Evolutionary conservation across 108 stramenopile species (phyloP), one percentile per base, ranked within the genome.

Genomic region (Skeletonema tropicum): DNA sequence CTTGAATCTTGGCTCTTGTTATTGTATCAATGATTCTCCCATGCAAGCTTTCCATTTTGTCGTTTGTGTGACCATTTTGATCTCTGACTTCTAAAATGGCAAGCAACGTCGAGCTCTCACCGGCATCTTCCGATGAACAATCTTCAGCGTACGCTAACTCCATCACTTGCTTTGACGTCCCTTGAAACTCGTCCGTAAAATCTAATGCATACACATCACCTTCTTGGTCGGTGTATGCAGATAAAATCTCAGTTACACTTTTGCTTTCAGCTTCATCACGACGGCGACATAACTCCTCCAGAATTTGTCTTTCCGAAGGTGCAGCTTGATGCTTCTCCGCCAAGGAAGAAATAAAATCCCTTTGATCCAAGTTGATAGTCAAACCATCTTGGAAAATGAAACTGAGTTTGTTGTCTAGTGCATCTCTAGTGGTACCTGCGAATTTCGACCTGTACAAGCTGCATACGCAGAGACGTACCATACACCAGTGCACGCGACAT

Each of bases 281-380:
- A 19, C 46, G 62, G 49, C 42, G 70, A 19, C 79, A 75, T 23
- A 93, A 23, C 25, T 86, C 89, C 7, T 77, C 64, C n/a, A 93
- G 67, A 62, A 93, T 87, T 76, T 93, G 92, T 63, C 69, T 67
- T 65, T 93, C 92, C 29, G 83, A 80, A 5, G 92, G 92, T 11
- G 92, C 92, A 23, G 92, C 90, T 66, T 88, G 85, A 63, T 93
- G 92, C 60, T 90, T 70, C 60, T 80, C 86, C 15, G 90, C 90
- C 57, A 93, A 58, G 19, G 52, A 55, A 23, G 66, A 76, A 23
- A 88, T 89, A 55, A 90, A 85, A 9, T 85, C 78, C 38, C 74
- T 64, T 76, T 88, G 87, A 13, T 77, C 46, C 58, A 93, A 58
- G 19, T 68, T 60, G 3, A 93, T 26, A 10, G 55, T 38, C n/a